Evolutionary conservation across 1,284 basidiomycete genomes (phyloP).

Genomic region (Cystobasidium pallidum): DNA sequence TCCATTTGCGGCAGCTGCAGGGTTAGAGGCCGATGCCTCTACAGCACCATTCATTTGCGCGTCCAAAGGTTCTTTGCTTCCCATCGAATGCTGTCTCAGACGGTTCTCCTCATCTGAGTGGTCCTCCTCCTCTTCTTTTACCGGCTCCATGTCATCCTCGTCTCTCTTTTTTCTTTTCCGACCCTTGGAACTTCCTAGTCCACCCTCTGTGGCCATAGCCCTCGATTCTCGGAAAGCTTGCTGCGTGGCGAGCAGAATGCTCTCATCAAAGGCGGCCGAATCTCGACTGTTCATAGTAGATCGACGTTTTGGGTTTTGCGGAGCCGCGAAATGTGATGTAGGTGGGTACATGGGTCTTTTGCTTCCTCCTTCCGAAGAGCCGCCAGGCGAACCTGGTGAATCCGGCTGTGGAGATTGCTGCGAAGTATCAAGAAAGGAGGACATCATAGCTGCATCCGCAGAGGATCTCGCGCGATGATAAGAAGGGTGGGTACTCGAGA

Average conservation of each 20-base stretch:
- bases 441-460: constrained; percentile 46
- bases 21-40: background rate
- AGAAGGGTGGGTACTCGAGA: constrained; percentile 13
- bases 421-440: constrained; percentile 49
- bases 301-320: constrained; percentile 70
- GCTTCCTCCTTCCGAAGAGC: constrained; percentile 42
- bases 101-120: constrained; percentile 1
- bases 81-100: background rate
- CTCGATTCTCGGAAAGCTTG: constrained; percentile 35
- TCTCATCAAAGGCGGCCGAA: constrained; percentile 83
- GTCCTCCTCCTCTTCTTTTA: constrained; percentile 42
- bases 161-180: constrained; percentile 25
- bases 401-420: constrained; percentile 57
- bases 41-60: constrained; percentile 3
- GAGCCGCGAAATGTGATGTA: constrained; percentile 27
- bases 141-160: constrained; percentile 39
- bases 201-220: constrained; percentile 32
- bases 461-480: constrained; percentile 47
- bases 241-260: constrained; percentile 57
- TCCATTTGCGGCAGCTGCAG: background rate
- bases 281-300: constrained; percentile 98
- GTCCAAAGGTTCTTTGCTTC: background rate
- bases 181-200: background rate
- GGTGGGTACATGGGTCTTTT: constrained; percentile 37
- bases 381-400: constrained; percentile 50